Evolutionary conservation across 106 monocot species (phyloP).

Genomic region (Acanthochlamys bracteata): DNA sequence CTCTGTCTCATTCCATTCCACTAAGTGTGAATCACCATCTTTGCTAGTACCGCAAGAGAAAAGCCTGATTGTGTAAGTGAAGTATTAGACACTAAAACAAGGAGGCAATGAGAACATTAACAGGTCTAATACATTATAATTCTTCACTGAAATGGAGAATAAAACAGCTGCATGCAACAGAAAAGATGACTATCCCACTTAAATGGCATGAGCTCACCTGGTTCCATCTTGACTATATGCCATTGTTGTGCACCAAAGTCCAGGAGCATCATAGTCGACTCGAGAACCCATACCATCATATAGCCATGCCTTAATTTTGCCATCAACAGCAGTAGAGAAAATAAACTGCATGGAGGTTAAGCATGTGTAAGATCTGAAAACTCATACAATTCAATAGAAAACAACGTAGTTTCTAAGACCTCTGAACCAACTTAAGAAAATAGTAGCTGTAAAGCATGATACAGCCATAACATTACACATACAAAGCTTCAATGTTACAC

Average conservation of each 20-base stretch:
- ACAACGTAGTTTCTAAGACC: background rate
- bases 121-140: no score
- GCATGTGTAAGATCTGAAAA: background rate
- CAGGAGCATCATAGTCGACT: conserved; percentile 96
- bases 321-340: conserved; percentile 85
- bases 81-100: background rate
- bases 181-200: background rate
- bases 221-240: conserved; percentile 91
- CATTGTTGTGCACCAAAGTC: conserved; percentile 91
- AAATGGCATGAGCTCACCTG: conserved; percentile 30
- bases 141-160: no score
- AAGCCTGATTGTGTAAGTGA: conserved; percentile 30
- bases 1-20: conserved; percentile 88
- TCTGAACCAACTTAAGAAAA: background rate
- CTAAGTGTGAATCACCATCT: conserved; percentile 73
- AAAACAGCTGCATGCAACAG: background rate
- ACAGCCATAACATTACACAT: no score
- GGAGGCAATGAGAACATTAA: background rate
- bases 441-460: background rate
- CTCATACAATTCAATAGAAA: background rate
- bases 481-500: no score
- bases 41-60: conserved; percentile 87
- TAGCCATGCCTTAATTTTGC: conserved; percentile 96
- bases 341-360: conserved; percentile 61
- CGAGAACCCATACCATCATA: conserved; percentile 83